These are phyloP conservation scores for Arabis hirsuta DNA, from an alignment of 345 rosid species.

Conservation along the genomic window DNA sequence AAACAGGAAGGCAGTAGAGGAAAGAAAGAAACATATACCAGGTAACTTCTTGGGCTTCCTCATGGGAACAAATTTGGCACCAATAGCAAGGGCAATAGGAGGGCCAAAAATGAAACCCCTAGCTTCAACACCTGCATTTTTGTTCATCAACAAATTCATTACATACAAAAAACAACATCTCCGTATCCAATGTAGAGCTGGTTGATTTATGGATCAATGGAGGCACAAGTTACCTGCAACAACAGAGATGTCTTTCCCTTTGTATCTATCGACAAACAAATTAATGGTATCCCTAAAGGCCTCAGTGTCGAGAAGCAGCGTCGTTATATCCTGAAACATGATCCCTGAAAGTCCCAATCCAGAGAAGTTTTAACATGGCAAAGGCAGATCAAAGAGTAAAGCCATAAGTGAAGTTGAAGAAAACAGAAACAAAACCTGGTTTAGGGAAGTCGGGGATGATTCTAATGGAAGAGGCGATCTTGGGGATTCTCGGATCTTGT, in stretches of 20 bases:
- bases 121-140: slow-evolving; percentile 83
- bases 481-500: slow-evolving; percentile 64
- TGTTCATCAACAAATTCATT: not conserved
- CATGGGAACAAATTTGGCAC: slow-evolving; percentile 98
- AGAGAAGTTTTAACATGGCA: not conserved
- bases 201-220: too few species aligned
- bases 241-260: slow-evolving; percentile 63
- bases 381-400: slow-evolving; percentile 7
- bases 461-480: slow-evolving; percentile 73
- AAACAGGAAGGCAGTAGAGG: not conserved
- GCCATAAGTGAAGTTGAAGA: not conserved
- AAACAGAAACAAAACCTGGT: slow-evolving; percentile 55
- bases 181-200: not conserved
- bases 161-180: slow-evolving; percentile 8
- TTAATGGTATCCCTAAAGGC: slow-evolving; percentile 81
- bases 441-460: slow-evolving; percentile 95
- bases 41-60: slow-evolving; percentile 97
- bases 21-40: slow-evolving; percentile 49
- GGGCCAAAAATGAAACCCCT: slow-evolving; percentile 99
- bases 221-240: slow-evolving; percentile 68
- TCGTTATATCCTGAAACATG: slow-evolving; percentile 87
- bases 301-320: slow-evolving; percentile 69
- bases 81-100: slow-evolving; percentile 98
- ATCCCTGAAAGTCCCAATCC: slow-evolving; percentile 58
- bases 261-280: slow-evolving; percentile 85